These are phyloP conservation scores for Phaffia australis DNA, from an alignment of 768 basidiomycete genomes.

Conservation along the genomic window DNA sequence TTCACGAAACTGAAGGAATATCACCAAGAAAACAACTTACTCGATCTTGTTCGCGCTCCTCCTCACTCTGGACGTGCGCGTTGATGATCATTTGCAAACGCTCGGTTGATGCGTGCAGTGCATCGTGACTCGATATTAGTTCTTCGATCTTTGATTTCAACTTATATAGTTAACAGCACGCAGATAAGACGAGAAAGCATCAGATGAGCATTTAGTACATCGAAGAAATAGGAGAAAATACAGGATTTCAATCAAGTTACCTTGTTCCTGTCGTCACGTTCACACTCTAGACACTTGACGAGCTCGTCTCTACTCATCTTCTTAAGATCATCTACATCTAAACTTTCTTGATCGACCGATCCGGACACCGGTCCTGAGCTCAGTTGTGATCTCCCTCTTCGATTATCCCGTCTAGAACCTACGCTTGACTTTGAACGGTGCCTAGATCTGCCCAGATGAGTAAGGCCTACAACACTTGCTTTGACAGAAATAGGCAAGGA, in stretches of 20 bases:
- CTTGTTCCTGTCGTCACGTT: slow-evolving; percentile 3
- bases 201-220: background rate
- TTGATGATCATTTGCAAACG: background rate
- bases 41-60: slow-evolving; percentile 7
- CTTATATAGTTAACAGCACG: no score
- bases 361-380: background rate
- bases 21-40: background rate
- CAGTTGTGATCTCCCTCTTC: background rate
- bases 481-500: background rate
- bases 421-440: background rate
- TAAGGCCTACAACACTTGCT: background rate
- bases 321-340: slow-evolving; percentile 5
- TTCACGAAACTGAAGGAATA: background rate
- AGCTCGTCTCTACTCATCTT: slow-evolving; percentile 3
- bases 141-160: slow-evolving; percentile 1
- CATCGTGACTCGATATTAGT: background rate
- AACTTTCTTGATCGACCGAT: background rate
- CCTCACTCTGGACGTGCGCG: background rate
- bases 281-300: background rate
- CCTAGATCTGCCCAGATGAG: background rate
- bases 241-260: background rate
- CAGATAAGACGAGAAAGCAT: background rate
- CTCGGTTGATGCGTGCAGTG: background rate
- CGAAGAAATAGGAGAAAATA: background rate
- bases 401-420: background rate